Evolutionary conservation across 2,329 filamentous ascomycete genomes (phyloP), one percentile per base, ranked within the genome.

Genomic region (Fusarium albidum): DNA sequence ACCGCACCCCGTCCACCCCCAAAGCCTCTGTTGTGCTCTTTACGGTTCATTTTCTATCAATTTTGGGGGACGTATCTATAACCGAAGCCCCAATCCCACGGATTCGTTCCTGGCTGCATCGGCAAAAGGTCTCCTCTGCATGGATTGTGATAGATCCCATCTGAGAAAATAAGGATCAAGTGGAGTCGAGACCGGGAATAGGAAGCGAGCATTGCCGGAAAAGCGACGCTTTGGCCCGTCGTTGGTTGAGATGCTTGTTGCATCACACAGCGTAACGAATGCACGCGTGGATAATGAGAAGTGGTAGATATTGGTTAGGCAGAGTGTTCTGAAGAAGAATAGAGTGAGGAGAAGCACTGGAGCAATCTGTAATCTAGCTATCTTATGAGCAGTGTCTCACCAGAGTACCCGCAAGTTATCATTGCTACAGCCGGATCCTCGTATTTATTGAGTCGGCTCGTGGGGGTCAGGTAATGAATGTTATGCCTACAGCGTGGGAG

Each of bases 61-160:
- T 60, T 55, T 64, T 65, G 59, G 64, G 64, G 63, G 54, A 46
- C 17, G 44, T 11, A 33, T 45, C 37, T 34, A 39, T 33, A 51
- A 40, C 51, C 42, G 49, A 45, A 35, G 41, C 27, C 33, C 38
- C 37, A 55, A 59, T 43, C 50, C 40, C 31, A 41, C 42, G 33
- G 58, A 33, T 45, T 61, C 25, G 58, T 58, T 54, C 54, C 58
- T 59, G 53, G 18, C 28, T 39, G 26, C 41, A 48, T 43, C 44
- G 41, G 40, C 42, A 47, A 35, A 47, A 34, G 10, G 12, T 10
- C 27, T 25, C 31, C 31, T 33, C 35, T 38, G 42, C 50, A 62
- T 59, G 58, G 58, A 43, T 44, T 49, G 46, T 44, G 39, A 59
- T 45, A 59, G 39, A 61, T 55, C 43, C 49, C 34, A 46, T 41